Base-by-base conservation (phyloP, 75 land plant genomes). In the Chamaecyparis obtusa region DNA sequence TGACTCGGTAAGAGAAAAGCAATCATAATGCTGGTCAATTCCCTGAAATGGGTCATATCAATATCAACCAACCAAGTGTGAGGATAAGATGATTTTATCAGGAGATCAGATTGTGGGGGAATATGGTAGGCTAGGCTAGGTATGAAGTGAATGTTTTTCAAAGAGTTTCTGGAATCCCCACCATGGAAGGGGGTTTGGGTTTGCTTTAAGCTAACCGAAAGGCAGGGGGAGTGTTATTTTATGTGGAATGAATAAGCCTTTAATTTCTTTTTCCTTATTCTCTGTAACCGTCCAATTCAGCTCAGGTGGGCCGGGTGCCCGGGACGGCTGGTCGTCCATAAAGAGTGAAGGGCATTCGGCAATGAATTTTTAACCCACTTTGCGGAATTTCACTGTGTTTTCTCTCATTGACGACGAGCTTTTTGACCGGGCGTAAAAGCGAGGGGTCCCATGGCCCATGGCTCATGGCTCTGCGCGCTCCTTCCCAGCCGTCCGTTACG, bases 401-500 rank as follows among this genome's bases (percentile, higher is more conserved):
- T 27, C 30, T 80, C 44, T 43, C 6, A 44, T 80, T 80, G 44
- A 44, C 83, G 46, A 80, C 49, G 83, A 46, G 9, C 48, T 80
- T 80, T 80, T 80, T 43, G 48, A 43, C 49, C 49, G n/a, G 83
- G 51, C 33, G 49, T 80, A 80, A 80, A 80, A 80, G 49, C 83
- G 0, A 9, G 2, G 13, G 83, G 83, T n/a, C n/a, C n/a, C n/a
- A n/a, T n/a, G n/a, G n/a, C n/a, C n/a, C n/a, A n/a, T n/a, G 83
- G 0, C 49, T 51, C 51, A 44, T 49, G 1, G 14, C 4, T 24
- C 69, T 64, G 69, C 13, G 51, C 83, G 44, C 76, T 72, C 15
- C 83, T 80, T 80, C 83, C 30, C 46, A 80, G 83, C 83, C 83
- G 49, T 80, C 83, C 83, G 83, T 80, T 80, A 48, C 83, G 83